Base-by-base conservation (phyloP, 257 asterid species). In the Ilex asprella region DNA sequence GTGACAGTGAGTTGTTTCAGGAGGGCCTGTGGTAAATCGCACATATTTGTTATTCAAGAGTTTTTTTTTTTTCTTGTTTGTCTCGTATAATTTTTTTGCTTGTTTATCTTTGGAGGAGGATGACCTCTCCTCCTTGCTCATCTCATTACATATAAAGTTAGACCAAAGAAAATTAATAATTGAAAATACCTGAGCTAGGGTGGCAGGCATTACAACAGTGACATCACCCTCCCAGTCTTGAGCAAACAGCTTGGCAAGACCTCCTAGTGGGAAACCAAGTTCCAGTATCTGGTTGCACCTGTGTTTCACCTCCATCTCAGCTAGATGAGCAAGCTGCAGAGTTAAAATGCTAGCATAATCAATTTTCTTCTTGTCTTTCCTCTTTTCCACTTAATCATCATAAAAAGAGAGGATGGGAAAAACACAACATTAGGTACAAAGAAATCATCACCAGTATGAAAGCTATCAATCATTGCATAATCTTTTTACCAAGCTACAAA, bases 211-310 rank as follows among this genome's bases (percentile, higher is more conserved):
- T 30, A 89, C 99, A 51, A 92, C 85, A 10, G 97, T 92, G 43
- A 86, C 97, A 63, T 92, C 94, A 14, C 97, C 99, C 71, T 89
- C 96, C 99, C 97, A 89, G 56, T 93, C 99, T 78, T 92, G 99
- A 57, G 97, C 96, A 69, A 92, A 92, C n/a, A 92, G 86, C 83
- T 83, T 92, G 14, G 96, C 93, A 35, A 89, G 52, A 61, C 97
- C 95, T 13, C 95, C 87, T 39, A 89, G 55, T 16, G 95, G 99
- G 62, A 89, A 87, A 47, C 99, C 99, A 21, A 92, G 96, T 81
- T 92, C 88, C 79, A 92, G 56, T 58, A 83, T 67, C 69, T 92
- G 99, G 63, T 81, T 76, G 78, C 97, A 92, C 79, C 96, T 71
- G 79, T 92, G 99, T 72, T 92, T 92, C 66, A 89, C 95, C 79